Evolutionary conservation across 176 grass and related monocot genomes (phyloP), one percentile per base, ranked within the genome.

Genomic region (Aegilops umbellulata): DNA sequence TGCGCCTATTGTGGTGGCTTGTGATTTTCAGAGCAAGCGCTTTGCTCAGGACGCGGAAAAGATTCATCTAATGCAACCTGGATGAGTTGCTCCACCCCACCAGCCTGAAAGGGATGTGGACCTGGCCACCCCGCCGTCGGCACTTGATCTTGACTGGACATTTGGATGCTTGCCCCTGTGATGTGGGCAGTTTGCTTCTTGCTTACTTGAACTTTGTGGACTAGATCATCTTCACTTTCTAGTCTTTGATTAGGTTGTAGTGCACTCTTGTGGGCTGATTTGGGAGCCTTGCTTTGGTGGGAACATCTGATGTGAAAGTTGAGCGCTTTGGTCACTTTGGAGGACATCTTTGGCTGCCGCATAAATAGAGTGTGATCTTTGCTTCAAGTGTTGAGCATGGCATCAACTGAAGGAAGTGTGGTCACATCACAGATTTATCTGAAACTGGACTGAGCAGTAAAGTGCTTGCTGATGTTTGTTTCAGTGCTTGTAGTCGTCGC

Each of bases 161-260:
- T 44, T 79, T 55, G 65, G 65, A 64, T 36, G 39, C 74, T 63
- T 65, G 19, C 63, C 17, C 88, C 63, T 64, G 64, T 41, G 58
- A 87, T 84, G 46, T 68, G 60, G 74, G 78, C 51, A 10, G 71
- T 16, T 86, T 51, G 79, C 88, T 86, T 86, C 88, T 42, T 39
- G 71, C n/a, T 82, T 36, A 63, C 71, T 4, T 53, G 49, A 53
- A 53, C 49, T 76, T 82, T 74, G 27, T 61, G 55, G 13, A 47
- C 10, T n/a, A 65, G 23, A 41, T 34, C 42, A 66, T 79, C 29
- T 15, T 53, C 49, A 19, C 49, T 7, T 53, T 53, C 19, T 53
- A 53, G 49, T 53, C 6, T 89, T 67, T 80, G 20, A 25, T 73
- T 83, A 34, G 44, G 74, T 29, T 86, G 19, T 22, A 71, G 26